Conservation (phyloP, 1,139 yeast genomes). For the Geotrichum bryndzae region DNA sequence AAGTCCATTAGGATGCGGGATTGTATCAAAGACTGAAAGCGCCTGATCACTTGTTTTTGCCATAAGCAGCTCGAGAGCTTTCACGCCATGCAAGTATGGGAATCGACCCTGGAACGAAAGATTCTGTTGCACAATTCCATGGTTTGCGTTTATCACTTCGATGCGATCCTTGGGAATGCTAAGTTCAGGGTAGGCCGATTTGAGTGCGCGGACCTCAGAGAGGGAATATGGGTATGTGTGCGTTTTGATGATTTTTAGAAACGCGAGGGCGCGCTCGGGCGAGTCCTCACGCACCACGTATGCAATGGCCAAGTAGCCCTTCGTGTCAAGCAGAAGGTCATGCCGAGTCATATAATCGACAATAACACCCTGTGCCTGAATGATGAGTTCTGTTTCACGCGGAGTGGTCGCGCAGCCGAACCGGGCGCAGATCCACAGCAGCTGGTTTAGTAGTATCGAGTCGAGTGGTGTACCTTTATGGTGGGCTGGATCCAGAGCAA, state of each 20-base stretch:
- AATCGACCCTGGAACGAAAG: conserved; percentile 20
- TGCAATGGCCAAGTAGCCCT: conserved; percentile 32
- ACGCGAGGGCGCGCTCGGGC: conserved; percentile 20
- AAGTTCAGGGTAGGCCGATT: background rate
- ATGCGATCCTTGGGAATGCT: background rate
- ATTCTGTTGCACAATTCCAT: background rate
- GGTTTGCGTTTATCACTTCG: conserved; percentile 1
- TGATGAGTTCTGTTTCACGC: conserved; percentile 23
- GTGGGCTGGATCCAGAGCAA: conserved; percentile 22
- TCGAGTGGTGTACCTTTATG: conserved; percentile 5
- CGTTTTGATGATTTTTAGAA: conserved; percentile 22
- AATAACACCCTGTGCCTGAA: conserved; percentile 27
- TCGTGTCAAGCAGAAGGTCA: conserved; percentile 26
- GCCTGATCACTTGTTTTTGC: conserved; percentile 10
- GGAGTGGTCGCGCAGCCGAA: conserved; percentile 26
- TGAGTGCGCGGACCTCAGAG: conserved; percentile 23
- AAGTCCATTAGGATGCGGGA: conserved; percentile 19
- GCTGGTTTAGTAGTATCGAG: conserved; percentile 26
- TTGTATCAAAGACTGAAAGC: conserved; percentile 10
- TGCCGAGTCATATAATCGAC: conserved; percentile 23
- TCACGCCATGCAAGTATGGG: conserved; percentile 24
- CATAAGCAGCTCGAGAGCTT: conserved; percentile 15
- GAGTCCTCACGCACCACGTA: conserved; percentile 22
- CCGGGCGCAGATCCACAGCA: conserved; percentile 29
- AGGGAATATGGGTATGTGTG: conserved; percentile 26